Percentiles rank a stretch among this genome's conserved stretches.
Conservation (phyloP, 371 early-diverging fungal species). For the Blakeslea trispora region DNA sequence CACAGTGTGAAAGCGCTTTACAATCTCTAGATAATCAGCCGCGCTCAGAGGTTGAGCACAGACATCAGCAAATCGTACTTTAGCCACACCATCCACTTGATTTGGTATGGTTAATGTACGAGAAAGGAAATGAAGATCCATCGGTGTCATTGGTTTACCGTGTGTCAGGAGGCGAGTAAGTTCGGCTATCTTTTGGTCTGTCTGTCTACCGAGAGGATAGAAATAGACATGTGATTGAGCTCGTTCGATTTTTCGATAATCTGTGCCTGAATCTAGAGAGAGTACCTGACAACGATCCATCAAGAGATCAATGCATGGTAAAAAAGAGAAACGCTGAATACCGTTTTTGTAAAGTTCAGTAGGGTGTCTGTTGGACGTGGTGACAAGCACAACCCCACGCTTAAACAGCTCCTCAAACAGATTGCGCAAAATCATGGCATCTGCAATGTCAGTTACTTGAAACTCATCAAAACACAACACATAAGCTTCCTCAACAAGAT, state of each 20-base stretch:
- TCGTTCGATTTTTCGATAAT: conserved; percentile 75
- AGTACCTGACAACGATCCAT: conserved; percentile 81
- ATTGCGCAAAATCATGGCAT: conserved; percentile 93
- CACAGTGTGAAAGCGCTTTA: conserved; percentile 69
- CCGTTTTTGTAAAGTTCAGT: conserved; percentile 94
- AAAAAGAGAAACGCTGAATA: conserved; percentile 86
- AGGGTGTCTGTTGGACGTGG: conserved; percentile 94
- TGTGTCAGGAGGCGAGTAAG: conserved; percentile 38
- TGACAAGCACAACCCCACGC: conserved; percentile 89
- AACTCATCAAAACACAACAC: conserved; percentile 96
- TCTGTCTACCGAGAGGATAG: conserved; percentile 58
- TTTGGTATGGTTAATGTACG: conserved; percentile 66
- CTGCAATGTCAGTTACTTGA: conserved; percentile 96
- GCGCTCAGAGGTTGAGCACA: conserved; percentile 86
- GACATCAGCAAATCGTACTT: conserved; percentile 77
- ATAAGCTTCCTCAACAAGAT: conserved; percentile 77
- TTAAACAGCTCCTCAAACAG: conserved; percentile 80
- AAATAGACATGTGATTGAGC: conserved; percentile 63
- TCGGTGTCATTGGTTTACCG: conserved; percentile 35
- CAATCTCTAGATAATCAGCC: conserved; percentile 88
- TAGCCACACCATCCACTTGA: conserved; percentile 70
- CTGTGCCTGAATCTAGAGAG: conserved; percentile 84
- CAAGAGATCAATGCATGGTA: conserved; percentile 89
- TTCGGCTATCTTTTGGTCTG: conserved; percentile 41
- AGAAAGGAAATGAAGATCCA: conserved; percentile 72